These are phyloP conservation scores for Ophiosphaerella herpotricha DNA, from an alignment of 2,329 filamentous ascomycete genomes.

Conservation along the genomic window DNA sequence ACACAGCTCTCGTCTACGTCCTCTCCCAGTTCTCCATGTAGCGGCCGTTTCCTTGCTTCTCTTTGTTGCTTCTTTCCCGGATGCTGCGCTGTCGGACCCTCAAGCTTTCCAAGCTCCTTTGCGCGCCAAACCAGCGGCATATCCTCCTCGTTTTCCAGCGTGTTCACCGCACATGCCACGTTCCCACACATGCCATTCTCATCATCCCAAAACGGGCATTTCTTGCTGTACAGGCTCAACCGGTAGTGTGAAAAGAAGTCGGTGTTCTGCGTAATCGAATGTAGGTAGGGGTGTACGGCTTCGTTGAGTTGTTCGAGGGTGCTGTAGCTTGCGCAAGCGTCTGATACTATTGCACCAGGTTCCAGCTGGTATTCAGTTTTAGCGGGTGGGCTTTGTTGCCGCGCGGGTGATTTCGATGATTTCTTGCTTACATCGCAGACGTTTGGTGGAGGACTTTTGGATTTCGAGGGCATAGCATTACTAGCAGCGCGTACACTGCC, in stretches of 20 bases:
- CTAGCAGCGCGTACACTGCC: slow-evolving; percentile 51
- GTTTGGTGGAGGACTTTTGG: slow-evolving; percentile 49
- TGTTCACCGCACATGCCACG: slow-evolving; percentile 93
- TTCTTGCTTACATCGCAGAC: slow-evolving; percentile 60
- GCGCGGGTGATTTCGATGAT: slow-evolving; percentile 22
- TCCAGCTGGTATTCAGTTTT: slow-evolving; percentile 69
- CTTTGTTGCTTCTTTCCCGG: slow-evolving; percentile 75
- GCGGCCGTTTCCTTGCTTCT: slow-evolving; percentile 71
- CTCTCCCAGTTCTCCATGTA: slow-evolving; percentile 82
- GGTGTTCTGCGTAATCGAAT: slow-evolving; percentile 81
- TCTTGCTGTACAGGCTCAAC: slow-evolving; percentile 90
- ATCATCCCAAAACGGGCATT: slow-evolving; percentile 95
- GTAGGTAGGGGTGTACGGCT: slow-evolving; percentile 74
- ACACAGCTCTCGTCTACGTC: slow-evolving; percentile 94
- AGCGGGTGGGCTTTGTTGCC: slow-evolving; percentile 32
- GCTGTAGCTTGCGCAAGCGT: slow-evolving; percentile 92
- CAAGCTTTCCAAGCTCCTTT: slow-evolving; percentile 86
- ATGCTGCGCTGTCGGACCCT: slow-evolving; percentile 89
- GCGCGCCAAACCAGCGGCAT: slow-evolving; percentile 91
- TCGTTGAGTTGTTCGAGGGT: slow-evolving; percentile 85
- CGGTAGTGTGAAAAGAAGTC: slow-evolving; percentile 99
- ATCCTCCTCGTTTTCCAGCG: slow-evolving; percentile 91
- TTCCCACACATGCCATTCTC: slow-evolving; percentile 94
- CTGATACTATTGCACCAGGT: slow-evolving; percentile 84
- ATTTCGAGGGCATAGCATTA: slow-evolving; percentile 44